Base-by-base conservation (phyloP, 1,284 basidiomycete genomes). In the Trichosporon faecale region DNA sequence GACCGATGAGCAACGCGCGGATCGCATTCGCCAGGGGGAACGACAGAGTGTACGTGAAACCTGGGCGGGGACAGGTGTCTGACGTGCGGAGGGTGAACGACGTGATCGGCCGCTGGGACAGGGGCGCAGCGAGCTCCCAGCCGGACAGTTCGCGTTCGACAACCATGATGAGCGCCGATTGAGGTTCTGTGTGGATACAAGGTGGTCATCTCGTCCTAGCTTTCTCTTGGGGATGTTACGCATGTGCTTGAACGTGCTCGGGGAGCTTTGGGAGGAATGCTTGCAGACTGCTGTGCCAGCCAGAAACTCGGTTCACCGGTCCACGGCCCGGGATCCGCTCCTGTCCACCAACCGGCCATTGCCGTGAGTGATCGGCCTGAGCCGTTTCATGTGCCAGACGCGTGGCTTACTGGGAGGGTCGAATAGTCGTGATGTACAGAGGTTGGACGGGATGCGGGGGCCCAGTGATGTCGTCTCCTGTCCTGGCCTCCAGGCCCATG, bases 11-110 rank as follows among this genome's bases (percentile, higher is more conserved):
- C 18, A 78, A 73, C 31, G 80, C 76, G 52, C 80, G 79, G 65
- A 83, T 76, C 33, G 78, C 78, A 40, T 78, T 79, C 25, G 77
- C 70, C 2, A 78, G 76, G 7, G 81, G 80, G 68, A 83, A 80
- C 55, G 77, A 76, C 70, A 85, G 67, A 0, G 72, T 74, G 74
- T 79, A 84, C 29, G 74, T 74, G 70, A 80, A 84, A 63, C 75
- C 80, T 23, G 76, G 67, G 63, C 72, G 76, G 4, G 71, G 64
- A 2, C 76, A 74, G 16, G 69, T 52, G 1, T 72, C 29, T 1
- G 73, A 64, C 2, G 77, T 73, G 18, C 66, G 55, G 49, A 80
- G 76, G n/a, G 67, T 60, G 75, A 80, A 77, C 11, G 72, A 69
- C 31, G 66, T 75, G 67, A 77, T 66, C 25, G 67, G 60, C 14